phyloP scores from a whole-genome alignment of 805 yeast species.

The Schwanniomyces pseudopolymorphus region DNA sequence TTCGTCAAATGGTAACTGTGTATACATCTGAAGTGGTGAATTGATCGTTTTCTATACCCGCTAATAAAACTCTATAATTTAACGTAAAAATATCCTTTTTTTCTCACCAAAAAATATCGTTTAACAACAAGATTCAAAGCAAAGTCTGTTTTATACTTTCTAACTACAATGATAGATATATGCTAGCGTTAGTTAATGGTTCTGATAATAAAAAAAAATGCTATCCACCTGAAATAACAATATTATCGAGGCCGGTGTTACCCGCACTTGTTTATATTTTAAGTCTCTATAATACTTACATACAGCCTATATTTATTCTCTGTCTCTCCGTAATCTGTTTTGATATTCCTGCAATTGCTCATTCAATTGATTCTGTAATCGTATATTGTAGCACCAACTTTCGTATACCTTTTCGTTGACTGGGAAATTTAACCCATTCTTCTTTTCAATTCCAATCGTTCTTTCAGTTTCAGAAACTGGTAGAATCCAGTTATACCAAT shows the following conservation, averaged over 20 bases:
- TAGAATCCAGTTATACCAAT: conserved; percentile 65
- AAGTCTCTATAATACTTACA: not conserved
- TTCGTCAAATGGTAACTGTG: conserved; percentile 46
- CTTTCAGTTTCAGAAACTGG: conserved; percentile 44
- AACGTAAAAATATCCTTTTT: not conserved
- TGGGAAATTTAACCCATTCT: conserved; percentile 53
- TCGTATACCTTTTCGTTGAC: conserved; percentile 44
- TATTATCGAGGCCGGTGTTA: not conserved
- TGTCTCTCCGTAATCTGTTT: conserved; percentile 11
- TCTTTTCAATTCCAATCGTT: conserved; percentile 15
- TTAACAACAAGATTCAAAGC: not conserved
- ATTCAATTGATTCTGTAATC: conserved; percentile 46
- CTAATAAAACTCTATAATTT: not conserved
- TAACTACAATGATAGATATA: not conserved
- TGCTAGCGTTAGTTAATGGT: not conserved
- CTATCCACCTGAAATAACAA: not conserved
- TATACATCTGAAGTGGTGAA: conserved; percentile 26
- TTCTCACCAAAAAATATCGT: not conserved
- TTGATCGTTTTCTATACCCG: not conserved
- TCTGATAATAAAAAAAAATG: not conserved
- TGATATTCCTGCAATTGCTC: conserved; percentile 36
- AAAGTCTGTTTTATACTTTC: not conserved
- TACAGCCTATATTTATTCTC: conserved; percentile 5
- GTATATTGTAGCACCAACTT: conserved; percentile 38
- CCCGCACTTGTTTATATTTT: conserved; percentile 1